Evolutionary conservation across 1,284 basidiomycete genomes (phyloP), one percentile per base, ranked within the genome.

Genomic region (Entoloma clypeatum): DNA sequence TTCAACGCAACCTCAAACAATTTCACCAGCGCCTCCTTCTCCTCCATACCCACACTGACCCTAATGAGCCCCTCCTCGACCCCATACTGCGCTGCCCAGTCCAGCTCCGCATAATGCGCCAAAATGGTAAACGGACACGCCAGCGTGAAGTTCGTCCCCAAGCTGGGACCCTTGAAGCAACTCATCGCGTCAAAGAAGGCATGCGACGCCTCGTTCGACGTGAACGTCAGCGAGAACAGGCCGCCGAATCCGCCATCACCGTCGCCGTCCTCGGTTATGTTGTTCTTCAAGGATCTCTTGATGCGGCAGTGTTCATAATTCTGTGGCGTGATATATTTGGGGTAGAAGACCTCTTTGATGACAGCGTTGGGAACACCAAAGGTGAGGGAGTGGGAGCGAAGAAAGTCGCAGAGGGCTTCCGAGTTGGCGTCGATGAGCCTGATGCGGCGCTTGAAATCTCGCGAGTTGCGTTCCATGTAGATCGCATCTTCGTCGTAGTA

Each of bases 381-480:
- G 13, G 64, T 63, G 24, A 74, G 46, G 3, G 84, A 85, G 35
- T 72, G 77, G 5, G 75, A 68, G 44, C 71, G 74, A n/a, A 99
- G 71, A 58, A 85, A 80, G 42, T 86, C 81, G 56, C 91, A 94
- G 34, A 96, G 69, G 19, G 78, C 78, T 58, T 88, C 82, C 2
- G 95, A 75, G 60, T 96, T 98, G 38, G 65, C 61, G 62, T 99
- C 91, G 62, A 97, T 92, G 41, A 72, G 62, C 43, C 72, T 72
- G 50, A 94, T 77, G 41, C 95, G 87, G 7, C 69, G 68, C 37
- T 76, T 70, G 69, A 97, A 97, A 65, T 97, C 85, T 38, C 95
- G 89, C 14, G 92, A 96, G 66, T 99, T 99, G 52, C 95, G 86
- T 62, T 99, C 95, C 85, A 99, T 89, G 70, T 86, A 97, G 40